Percentiles rank a stretch among this genome's conserved stretches.
Conservation (phyloP, 2,329 filamentous ascomycete genomes). For the Dactylonectria estremocensis region DNA sequence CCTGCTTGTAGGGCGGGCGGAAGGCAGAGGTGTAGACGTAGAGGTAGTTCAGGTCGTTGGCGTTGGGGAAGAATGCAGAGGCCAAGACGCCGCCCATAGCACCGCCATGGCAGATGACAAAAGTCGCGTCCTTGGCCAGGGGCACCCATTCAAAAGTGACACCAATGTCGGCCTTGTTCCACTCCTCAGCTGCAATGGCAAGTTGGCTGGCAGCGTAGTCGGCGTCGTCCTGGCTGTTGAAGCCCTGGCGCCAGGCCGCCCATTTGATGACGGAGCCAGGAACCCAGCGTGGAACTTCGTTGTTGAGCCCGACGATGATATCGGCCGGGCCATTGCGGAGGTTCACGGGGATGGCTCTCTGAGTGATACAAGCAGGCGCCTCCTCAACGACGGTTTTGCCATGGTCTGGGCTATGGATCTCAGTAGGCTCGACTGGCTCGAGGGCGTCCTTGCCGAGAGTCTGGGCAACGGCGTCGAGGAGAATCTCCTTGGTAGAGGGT, state of each 20-base stretch:
- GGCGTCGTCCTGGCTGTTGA: conserved; percentile 12
- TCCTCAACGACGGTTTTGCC: neutral
- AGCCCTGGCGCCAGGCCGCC: conserved; percentile 10
- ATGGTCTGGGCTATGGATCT: neutral
- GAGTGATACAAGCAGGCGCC: conserved; percentile 15
- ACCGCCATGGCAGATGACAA: conserved; percentile 8
- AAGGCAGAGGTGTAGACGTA: conserved; percentile 7
- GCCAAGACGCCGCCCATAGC: neutral
- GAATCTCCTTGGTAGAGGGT: conserved; percentile 9
- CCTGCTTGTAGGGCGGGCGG: neutral
- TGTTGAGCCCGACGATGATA: conserved; percentile 9
- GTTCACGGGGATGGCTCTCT: neutral
- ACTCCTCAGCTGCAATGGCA: conserved; percentile 3
- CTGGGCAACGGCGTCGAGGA: conserved; percentile 6
- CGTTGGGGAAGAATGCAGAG: conserved; percentile 18
- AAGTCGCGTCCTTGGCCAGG: conserved; percentile 6
- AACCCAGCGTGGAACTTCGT: conserved; percentile 10
- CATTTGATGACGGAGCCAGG: conserved; percentile 20
- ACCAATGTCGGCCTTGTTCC: conserved; percentile 18
- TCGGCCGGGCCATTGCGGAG: conserved; percentile 7
- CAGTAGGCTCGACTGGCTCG: neutral
- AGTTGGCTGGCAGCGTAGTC: conserved; percentile 8
- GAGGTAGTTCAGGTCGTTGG: conserved; percentile 1
- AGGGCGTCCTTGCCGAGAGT: neutral
- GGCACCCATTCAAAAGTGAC: conserved; percentile 16